phyloP scores from a whole-genome alignment of 139 green algal species.

The Picochlorum sp. region DNA sequence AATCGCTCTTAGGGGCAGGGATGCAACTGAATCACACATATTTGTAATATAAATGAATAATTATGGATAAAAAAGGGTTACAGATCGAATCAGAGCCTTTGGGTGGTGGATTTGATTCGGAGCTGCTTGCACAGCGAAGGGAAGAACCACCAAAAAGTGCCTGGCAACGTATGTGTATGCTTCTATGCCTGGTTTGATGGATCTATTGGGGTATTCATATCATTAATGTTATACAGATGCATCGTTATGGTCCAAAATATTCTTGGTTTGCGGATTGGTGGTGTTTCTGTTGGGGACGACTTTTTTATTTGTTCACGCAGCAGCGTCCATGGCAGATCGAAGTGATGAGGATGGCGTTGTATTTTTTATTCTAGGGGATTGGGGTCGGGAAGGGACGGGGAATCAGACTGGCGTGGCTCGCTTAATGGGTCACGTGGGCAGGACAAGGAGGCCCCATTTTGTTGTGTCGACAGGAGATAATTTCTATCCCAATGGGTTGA shows the following conservation, averaged over 20 bases:
- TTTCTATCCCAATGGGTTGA: constrained; percentile 30
- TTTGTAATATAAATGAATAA: too few relatives aligned
- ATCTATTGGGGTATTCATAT: too few relatives aligned
- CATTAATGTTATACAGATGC: background rate
- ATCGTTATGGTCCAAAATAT: constrained; percentile 1
- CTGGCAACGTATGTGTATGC: too few relatives aligned
- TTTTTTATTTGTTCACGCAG: background rate
- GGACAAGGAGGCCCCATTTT: constrained; percentile 31
- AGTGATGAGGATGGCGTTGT: background rate
- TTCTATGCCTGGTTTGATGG: too few relatives aligned
- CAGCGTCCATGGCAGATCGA: background rate
- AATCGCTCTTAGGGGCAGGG: too few relatives aligned
- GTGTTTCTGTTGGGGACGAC: background rate
- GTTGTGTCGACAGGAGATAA: constrained; percentile 59
- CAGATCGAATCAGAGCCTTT: too few relatives aligned
- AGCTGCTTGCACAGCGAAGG: too few relatives aligned
- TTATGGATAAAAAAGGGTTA: too few relatives aligned
- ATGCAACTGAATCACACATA: too few relatives aligned
- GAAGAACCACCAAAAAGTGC: too few relatives aligned
- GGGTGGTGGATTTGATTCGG: too few relatives aligned
- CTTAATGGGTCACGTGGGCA: constrained; percentile 40
- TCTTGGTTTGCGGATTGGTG: background rate
- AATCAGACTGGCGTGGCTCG: constrained; percentile 44
- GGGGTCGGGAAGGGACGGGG: constrained; percentile 40
- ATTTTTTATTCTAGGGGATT: constrained; percentile 40